Evolutionary conservation across 2,329 filamentous ascomycete genomes (phyloP).

Genomic region (Talaromyces albobiverticillius): DNA sequence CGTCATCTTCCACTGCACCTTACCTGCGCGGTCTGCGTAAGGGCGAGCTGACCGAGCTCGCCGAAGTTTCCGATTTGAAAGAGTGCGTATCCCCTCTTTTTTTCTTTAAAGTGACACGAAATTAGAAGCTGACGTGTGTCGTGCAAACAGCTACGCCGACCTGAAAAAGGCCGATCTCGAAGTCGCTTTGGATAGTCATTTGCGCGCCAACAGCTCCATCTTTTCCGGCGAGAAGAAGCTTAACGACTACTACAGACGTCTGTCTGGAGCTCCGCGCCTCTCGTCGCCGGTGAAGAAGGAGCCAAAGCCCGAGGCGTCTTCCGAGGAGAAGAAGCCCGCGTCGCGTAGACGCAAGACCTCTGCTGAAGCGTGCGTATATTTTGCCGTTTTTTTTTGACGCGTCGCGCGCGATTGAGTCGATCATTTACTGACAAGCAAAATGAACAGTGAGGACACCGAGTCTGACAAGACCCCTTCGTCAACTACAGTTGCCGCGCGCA

Average conservation of each 20-base stretch:
- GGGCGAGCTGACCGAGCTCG: conserved; percentile 71
- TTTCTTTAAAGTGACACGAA: neutral
- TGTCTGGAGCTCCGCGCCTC: conserved; percentile 33
- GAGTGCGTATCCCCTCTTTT: conserved; percentile 58
- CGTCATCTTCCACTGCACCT: conserved; percentile 63
- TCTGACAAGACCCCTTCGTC: conserved; percentile 43
- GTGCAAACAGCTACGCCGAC: conserved; percentile 59
- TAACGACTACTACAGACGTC: conserved; percentile 68
- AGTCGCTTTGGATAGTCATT: conserved; percentile 67
- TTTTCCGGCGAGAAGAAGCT: conserved; percentile 65
- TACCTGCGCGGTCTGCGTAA: conserved; percentile 84
- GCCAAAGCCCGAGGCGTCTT: conserved; percentile 34
- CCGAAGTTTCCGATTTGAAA: conserved; percentile 66
- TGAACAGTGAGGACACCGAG: conserved; percentile 22
- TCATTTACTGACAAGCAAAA: conserved; percentile 7
- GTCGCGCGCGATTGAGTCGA: conserved; percentile 1
- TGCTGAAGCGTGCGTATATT: conserved; percentile 20
- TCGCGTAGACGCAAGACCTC: conserved; percentile 46
- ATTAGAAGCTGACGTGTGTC: conserved; percentile 17
- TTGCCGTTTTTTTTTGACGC: conserved; percentile 13
- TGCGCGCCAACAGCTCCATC: conserved; percentile 65
- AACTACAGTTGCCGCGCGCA: conserved; percentile 42
- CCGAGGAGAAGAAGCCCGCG: conserved; percentile 33
- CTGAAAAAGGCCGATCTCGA: conserved; percentile 80
- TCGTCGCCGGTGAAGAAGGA: conserved; percentile 52